Conservation (phyloP, 2,329 filamentous ascomycete genomes). For the Fusarium torreyae region DNA sequence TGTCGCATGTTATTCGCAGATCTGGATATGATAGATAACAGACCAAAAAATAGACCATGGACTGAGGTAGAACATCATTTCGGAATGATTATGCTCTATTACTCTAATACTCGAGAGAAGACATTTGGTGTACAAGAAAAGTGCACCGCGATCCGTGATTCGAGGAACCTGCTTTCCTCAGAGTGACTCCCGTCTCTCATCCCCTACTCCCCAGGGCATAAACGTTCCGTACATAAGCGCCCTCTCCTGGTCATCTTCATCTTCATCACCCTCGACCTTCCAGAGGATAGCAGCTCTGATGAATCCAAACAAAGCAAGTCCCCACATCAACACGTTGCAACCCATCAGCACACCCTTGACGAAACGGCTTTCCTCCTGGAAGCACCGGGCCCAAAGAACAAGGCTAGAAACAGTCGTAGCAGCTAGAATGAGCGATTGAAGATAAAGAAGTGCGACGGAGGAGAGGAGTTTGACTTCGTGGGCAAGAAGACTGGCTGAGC, state of each 20-base stretch:
- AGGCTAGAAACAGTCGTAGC: slow-evolving; percentile 41
- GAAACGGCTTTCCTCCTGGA: slow-evolving; percentile 42
- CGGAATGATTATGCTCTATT: too few species aligned
- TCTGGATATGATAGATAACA: too few species aligned
- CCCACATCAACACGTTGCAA: slow-evolving; percentile 50
- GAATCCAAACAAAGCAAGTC: slow-evolving; percentile 50
- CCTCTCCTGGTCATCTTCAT: slow-evolving; percentile 16
- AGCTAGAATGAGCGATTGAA: slow-evolving; percentile 49
- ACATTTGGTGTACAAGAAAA: too few species aligned
- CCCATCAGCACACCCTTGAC: slow-evolving; percentile 50
- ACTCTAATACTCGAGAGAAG: too few species aligned
- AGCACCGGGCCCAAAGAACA: slow-evolving; percentile 42
- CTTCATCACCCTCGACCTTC: slow-evolving; percentile 38
- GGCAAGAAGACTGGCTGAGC: slow-evolving; percentile 41
- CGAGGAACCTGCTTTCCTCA: neutral
- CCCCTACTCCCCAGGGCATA: slow-evolving; percentile 22
- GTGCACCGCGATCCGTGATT: too few species aligned
- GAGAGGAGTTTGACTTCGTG: slow-evolving; percentile 51
- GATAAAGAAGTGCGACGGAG: slow-evolving; percentile 45
- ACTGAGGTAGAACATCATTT: too few species aligned
- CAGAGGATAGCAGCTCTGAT: slow-evolving; percentile 50
- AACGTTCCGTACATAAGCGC: slow-evolving; percentile 43
- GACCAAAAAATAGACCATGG: too few species aligned
- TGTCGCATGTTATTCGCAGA: too few species aligned
- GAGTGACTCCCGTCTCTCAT: slow-evolving; percentile 24